A percentile compares a stretch with the other conserved stretches of the same genome.
These are phyloP conservation scores for Starmerella potacharoeniae DNA, from an alignment of 805 yeast genomes.

Conservation along the genomic window DNA sequence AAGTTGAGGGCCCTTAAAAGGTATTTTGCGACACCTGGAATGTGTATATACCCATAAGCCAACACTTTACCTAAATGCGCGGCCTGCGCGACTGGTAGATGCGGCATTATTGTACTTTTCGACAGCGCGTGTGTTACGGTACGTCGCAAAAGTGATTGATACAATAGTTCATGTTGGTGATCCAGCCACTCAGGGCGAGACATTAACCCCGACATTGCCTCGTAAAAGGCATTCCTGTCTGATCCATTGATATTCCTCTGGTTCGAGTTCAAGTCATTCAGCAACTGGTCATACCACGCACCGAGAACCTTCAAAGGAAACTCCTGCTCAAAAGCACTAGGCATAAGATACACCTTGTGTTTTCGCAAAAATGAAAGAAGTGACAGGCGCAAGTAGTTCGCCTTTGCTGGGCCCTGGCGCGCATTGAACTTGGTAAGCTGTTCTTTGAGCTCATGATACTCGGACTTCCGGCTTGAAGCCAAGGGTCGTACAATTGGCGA, in stretches of 20 bases:
- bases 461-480: not conserved
- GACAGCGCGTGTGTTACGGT: slow-evolving; percentile 44
- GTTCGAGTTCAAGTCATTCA: slow-evolving; percentile 21
- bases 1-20: slow-evolving; percentile 24
- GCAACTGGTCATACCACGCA: slow-evolving; percentile 32
- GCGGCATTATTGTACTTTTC: slow-evolving; percentile 35
- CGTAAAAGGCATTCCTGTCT: slow-evolving; percentile 33
- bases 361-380: slow-evolving; percentile 32
- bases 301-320: slow-evolving; percentile 25
- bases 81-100: slow-evolving; percentile 42
- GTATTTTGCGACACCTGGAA: slow-evolving; percentile 45
- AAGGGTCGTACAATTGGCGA: not conserved
- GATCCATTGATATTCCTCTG: slow-evolving; percentile 25
- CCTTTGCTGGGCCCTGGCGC: slow-evolving; percentile 17
- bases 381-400: slow-evolving; percentile 35
- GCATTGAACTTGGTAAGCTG: slow-evolving; percentile 15
- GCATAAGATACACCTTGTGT: slow-evolving; percentile 22
- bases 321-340: slow-evolving; percentile 12
- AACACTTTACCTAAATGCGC: slow-evolving; percentile 63
- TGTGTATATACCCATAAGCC: slow-evolving; percentile 48
- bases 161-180: slow-evolving; percentile 8
- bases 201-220: slow-evolving; percentile 31
- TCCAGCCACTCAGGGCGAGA: slow-evolving; percentile 32
- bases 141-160: slow-evolving; percentile 30
- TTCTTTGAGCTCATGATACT: slow-evolving; percentile 7